Percentiles rank a stretch among this genome's conserved stretches.
Conservation (phyloP, 345 rosid genomes). For the Hevea brasiliensis region DNA sequence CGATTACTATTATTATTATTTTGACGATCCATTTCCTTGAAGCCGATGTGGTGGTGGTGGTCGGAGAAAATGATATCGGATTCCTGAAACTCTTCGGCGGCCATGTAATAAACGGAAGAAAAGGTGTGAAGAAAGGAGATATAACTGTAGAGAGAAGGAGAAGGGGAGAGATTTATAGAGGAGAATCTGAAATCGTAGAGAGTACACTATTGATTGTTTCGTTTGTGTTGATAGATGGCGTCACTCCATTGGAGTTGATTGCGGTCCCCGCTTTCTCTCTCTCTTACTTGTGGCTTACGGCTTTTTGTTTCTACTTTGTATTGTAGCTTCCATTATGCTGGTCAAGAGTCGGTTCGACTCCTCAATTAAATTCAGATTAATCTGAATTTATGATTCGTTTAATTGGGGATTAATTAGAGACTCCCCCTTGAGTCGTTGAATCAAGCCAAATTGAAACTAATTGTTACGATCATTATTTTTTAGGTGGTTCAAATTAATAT, state of each 20-base stretch:
- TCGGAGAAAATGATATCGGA: constrained; percentile 53
- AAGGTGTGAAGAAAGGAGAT: neutral
- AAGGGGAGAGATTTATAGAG: constrained; percentile 16
- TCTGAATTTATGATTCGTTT: too few relatives aligned
- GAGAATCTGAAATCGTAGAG: constrained; percentile 27
- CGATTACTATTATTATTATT: neutral
- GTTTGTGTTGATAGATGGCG: constrained; percentile 39
- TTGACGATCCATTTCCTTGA: neutral
- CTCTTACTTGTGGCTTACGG: constrained; percentile 21
- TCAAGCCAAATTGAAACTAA: too few relatives aligned
- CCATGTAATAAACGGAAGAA: constrained; percentile 26
- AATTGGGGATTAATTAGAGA: too few relatives aligned
- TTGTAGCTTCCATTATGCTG: neutral
- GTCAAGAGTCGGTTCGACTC: too few relatives aligned
- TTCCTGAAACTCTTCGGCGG: constrained; percentile 57
- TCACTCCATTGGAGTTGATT: constrained; percentile 46
- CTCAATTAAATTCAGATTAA: too few relatives aligned
- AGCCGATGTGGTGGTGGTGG: neutral
- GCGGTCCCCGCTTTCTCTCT: constrained; percentile 45
- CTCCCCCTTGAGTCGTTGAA: too few relatives aligned
- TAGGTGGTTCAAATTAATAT: too few relatives aligned
- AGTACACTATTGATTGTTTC: constrained; percentile 31
- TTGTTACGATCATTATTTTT: too few relatives aligned
- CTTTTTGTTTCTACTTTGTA: neutral
- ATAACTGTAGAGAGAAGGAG: neutral